phyloP scores from a whole-genome alignment of 1,284 basidiomycete species.

The Takashimella tepidaria region DNA sequence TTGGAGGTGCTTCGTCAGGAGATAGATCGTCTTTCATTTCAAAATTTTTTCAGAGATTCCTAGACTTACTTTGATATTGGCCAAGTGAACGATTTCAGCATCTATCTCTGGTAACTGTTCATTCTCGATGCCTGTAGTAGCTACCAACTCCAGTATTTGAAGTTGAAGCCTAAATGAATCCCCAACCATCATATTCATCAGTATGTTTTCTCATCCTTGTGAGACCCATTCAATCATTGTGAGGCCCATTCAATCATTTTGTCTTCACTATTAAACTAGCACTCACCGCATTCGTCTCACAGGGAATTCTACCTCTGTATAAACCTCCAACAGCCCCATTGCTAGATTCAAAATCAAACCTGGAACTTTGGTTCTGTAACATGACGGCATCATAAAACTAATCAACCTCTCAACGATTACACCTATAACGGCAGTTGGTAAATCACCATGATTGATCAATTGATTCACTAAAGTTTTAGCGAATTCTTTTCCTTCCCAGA shows the following conservation, averaged over 20 bases:
- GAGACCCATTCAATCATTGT: too few relatives aligned
- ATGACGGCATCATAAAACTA: slow-evolving; percentile 16
- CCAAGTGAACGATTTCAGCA: slow-evolving; percentile 1
- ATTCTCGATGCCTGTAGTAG: slow-evolving; percentile 14
- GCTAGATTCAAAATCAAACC: slow-evolving; percentile 21
- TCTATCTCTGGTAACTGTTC: slow-evolving; percentile 23
- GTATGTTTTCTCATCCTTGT: neutral
- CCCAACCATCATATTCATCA: neutral
- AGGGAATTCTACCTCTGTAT: slow-evolving; percentile 27
- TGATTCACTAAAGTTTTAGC: slow-evolving; percentile 2
- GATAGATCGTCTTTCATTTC: neutral
- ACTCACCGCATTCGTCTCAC: slow-evolving; percentile 31
- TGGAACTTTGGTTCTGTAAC: slow-evolving; percentile 25
- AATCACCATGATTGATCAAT: slow-evolving; percentile 1
- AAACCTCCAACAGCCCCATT: slow-evolving; percentile 25
- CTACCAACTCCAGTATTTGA: slow-evolving; percentile 13
- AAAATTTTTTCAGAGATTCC: too few relatives aligned
- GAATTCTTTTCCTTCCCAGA: slow-evolving; percentile 3
- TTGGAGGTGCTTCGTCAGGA: neutral
- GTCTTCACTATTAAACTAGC: neutral
- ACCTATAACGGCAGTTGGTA: slow-evolving; percentile 8
- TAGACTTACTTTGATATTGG: neutral
- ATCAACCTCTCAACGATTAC: slow-evolving; percentile 29
- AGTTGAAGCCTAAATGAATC: slow-evolving; percentile 15
- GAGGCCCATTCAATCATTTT: too few relatives aligned